Base-by-base conservation (phyloP, 129 eudicot genomes). In the Ambrosia artemisiifolia region DNA sequence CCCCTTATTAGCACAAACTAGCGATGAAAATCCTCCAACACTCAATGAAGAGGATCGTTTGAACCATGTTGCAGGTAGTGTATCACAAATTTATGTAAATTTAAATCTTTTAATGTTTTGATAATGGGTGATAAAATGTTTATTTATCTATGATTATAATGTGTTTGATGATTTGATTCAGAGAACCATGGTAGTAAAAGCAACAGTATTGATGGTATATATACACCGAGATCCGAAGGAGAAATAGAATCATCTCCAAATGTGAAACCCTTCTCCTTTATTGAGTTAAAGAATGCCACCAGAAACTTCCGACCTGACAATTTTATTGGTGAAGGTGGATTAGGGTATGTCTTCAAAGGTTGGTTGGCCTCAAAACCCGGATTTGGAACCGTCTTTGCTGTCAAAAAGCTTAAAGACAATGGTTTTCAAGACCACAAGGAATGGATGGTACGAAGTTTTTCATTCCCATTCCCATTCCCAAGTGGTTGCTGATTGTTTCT, bases 291-390 rank as follows among this genome's bases (percentile, higher is more conserved):
- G 75, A 88, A 76, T 65, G 97, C 97, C 55, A 92, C 97, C 6
- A 86, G 85, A 78, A 92, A 88, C 70, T 91, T 91, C 77, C 79
- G 88, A 0, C 80, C 87, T 48, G 95, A 88, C 50, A 84, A 88
- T 75, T 89, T 92, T 75, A 90, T 92, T 42, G 97, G 97, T 30
- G 96, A 92, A 79, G 97, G 97, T 47, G 97, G 97, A 51, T 92
- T 88, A 9, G 97, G 97, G 24, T 86, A 71, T 71, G 97, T 92
- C 67, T 92, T 74, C 73, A 92, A 92, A 72, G 97, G 97, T 49
- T 92, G 96, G 97, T 63, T 80, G 57, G 83, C 94, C 75, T 78
- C 94, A 49, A 92, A 75, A 74, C 96, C 96, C 13, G 97, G 97
- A 64, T 92, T 91, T 7, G 96, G 97, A 47, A 74, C 83, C 69